phyloP scores from a whole-genome alignment of 371 early-diverging fungal species.

The Syncephalastrum contaminatum region DNA sequence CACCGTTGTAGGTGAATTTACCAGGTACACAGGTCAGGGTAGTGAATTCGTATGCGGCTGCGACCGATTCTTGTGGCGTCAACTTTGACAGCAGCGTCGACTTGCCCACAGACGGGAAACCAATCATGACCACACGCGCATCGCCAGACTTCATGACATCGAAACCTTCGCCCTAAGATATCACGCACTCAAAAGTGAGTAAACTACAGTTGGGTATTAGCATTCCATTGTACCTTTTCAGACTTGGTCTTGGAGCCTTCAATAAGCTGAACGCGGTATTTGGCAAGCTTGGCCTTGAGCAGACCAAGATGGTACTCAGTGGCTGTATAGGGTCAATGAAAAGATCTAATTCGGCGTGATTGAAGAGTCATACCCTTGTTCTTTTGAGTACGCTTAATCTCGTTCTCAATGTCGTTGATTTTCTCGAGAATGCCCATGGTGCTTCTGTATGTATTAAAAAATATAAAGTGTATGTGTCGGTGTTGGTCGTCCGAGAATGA shows the following conservation, averaged over 20 bases:
- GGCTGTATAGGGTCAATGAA: slow-evolving; percentile 37
- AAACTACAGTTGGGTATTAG: too few species aligned
- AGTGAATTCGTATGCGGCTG: slow-evolving; percentile 98
- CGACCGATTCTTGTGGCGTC: slow-evolving; percentile 95
- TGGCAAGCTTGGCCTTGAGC: slow-evolving; percentile 96
- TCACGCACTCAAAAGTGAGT: neutral
- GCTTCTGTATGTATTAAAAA: neutral
- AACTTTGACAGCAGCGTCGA: slow-evolving; percentile 95
- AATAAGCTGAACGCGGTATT: slow-evolving; percentile 91
- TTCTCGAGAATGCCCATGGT: slow-evolving; percentile 93
- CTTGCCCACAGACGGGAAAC: slow-evolving; percentile 99
- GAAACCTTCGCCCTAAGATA: slow-evolving; percentile 86
- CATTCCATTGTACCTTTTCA: slow-evolving; percentile 65
- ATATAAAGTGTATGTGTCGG: neutral
- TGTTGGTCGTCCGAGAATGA: too few species aligned
- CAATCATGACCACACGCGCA: slow-evolving; percentile 98
- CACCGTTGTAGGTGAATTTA: slow-evolving; percentile 97
- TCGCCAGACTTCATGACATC: slow-evolving; percentile 99
- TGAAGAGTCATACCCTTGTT: slow-evolving; percentile 64
- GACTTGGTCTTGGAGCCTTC: slow-evolving; percentile 83
- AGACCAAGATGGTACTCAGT: slow-evolving; percentile 98
- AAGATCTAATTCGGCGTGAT: slow-evolving; percentile 12
- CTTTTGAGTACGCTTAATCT: slow-evolving; percentile 90
- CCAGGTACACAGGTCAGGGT: slow-evolving; percentile 99
- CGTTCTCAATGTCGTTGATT: slow-evolving; percentile 83